phyloP scores from a whole-genome alignment of 441 rosid genomes.

The Gossypium schwendimanii region DNA sequence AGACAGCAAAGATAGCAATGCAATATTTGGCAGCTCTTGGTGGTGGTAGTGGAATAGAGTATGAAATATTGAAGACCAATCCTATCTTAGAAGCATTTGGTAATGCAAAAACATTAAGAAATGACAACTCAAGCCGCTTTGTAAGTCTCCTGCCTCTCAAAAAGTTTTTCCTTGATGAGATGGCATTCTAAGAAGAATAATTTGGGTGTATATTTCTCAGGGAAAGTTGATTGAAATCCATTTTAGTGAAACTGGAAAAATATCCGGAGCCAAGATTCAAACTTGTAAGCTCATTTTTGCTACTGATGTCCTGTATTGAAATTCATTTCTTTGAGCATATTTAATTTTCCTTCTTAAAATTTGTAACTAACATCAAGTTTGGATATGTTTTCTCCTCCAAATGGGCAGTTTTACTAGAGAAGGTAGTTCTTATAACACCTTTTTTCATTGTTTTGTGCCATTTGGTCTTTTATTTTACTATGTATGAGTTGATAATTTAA shows the following conservation, averaged over 20 bases:
- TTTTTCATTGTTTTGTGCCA: conserved; percentile 14
- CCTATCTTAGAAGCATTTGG: conserved; percentile 98
- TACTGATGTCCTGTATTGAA: conserved; percentile 3
- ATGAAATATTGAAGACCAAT: conserved; percentile 89
- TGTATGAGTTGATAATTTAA: conserved; percentile 17
- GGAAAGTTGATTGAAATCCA: conserved; percentile 94
- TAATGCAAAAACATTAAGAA: conserved; percentile 90
- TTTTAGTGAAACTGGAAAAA: conserved; percentile 92
- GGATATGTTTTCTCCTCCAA: conserved; percentile 24
- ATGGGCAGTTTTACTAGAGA: conserved; percentile 87
- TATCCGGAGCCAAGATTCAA: conserved; percentile 94
- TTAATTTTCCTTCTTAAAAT: conserved; percentile 6
- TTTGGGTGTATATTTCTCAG: conserved; percentile 37
- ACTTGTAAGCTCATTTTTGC: conserved; percentile 62
- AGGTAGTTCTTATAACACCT: conserved; percentile 44
- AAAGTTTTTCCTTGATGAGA: not conserved
- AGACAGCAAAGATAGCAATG: conserved; percentile 99
- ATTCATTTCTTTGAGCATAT: conserved; percentile 7
- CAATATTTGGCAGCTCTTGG: conserved; percentile 99
- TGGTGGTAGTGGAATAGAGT: conserved; percentile 95
- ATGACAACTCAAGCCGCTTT: conserved; percentile 98
- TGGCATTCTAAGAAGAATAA: not conserved
- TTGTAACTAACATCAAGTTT: conserved; percentile 29
- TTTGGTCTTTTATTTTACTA: conserved; percentile 9
- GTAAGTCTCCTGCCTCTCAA: conserved; percentile 48